phyloP scores from a whole-genome alignment of 495 filamentous ascomycete species.

The Tuber borchii region DNA sequence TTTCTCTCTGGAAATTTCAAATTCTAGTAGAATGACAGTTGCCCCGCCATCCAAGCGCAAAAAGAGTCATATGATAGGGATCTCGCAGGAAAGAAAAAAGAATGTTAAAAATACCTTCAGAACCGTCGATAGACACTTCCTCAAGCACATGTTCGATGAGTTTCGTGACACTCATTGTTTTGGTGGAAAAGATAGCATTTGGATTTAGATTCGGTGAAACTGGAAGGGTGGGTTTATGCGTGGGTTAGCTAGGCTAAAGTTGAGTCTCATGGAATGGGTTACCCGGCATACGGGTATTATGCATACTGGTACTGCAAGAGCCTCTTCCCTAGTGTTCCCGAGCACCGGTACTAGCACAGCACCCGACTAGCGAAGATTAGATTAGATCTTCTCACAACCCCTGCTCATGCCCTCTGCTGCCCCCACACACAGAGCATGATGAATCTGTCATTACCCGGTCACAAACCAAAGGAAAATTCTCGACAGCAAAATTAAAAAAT shows the following conservation, averaged over 20 bases:
- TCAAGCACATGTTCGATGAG: constrained; percentile 39
- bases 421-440: not conserved
- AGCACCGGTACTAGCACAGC: not conserved
- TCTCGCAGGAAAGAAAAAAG: constrained; percentile 8
- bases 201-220: not conserved
- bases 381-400: not conserved
- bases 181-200: not conserved
- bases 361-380: not conserved
- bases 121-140: constrained; percentile 40
- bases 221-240: not conserved
- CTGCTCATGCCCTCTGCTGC: not conserved
- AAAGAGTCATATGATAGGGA: constrained; percentile 7
- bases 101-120: constrained; percentile 35
- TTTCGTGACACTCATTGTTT: constrained; percentile 38
- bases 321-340: not conserved
- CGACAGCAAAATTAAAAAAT: not conserved
- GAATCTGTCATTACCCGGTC: not conserved
- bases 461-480: not conserved
- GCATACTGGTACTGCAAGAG: not conserved
- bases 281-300: not conserved
- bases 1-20: constrained; percentile 9
- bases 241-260: not conserved
- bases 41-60: constrained; percentile 19
- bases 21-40: not conserved
- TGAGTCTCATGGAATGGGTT: not conserved